Evolutionary conservation across 345 rosid genomes (phyloP), one percentile per base, ranked within the genome.

Genomic region (Kernera saxatilis): DNA sequence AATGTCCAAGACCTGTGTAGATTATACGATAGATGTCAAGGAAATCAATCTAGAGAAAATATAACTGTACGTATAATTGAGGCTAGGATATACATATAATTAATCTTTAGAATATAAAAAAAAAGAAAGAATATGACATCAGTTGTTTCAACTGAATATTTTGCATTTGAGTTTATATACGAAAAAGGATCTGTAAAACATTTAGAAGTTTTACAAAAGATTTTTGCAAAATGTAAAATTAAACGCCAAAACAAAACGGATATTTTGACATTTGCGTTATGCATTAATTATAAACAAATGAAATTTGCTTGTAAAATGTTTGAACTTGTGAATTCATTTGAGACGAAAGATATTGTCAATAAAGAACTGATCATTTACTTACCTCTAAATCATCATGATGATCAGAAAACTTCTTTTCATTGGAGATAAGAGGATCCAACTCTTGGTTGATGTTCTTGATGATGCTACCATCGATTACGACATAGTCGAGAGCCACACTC

Each of bases 371-470:
- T 52, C 37, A 29, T 32, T 30, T 10, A 30, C 25, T 29, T 69
- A 76, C 75, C 75, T 21, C 23, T 41, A 59, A 32, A 63, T 73
- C 64, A 27, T 69, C 17, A 64, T 52, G 67, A 61, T 67, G 77
- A 29, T 62, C 81, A 72, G 29, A 29, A 21, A 17, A 58, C 39
- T 67, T 78, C 48, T 76, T 71, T 37, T 78, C 73, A n/a, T 80
- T 67, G 25, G 74, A 78, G 57, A 92, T 80, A 67, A 90, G 73
- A 33, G 95, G 98, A 82, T 85, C 84, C 71, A 75, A 78, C 76
- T 92, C 96, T 56, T 73, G 83, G 14, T 69, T 61, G 8, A 66
- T 50, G 40, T 51, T 58, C 60, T 69, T 76, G 71, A 73, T 30
- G 18, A 75, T 69, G 17, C 77, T 84, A 8, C 78, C 84, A 7